A percentile compares a stretch with the other conserved stretches of the same genome.
These are phyloP conservation scores for Ogataea allantospora DNA, from an alignment of 805 yeast genomes.

Conservation along the genomic window DNA sequence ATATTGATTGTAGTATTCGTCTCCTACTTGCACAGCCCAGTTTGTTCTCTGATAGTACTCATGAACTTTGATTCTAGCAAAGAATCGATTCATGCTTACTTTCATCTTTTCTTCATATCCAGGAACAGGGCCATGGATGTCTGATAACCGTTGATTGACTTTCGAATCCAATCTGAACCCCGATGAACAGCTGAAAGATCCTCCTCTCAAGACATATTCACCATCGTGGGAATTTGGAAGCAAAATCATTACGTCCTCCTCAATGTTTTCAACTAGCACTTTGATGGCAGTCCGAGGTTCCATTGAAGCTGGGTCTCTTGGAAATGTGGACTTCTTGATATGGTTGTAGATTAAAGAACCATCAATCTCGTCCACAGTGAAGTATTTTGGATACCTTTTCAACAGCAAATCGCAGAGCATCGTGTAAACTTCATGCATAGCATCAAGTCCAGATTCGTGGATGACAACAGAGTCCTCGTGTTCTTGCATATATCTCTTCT, in stretches of 20 bases:
- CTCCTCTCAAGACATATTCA: conserved; percentile 59
- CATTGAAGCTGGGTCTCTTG: conserved; percentile 25
- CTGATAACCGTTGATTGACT: conserved; percentile 52
- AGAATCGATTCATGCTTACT: conserved; percentile 65
- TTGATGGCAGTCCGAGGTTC: conserved; percentile 16
- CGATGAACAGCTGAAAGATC: conserved; percentile 62
- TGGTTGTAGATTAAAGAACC: conserved; percentile 34
- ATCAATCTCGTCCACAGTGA: conserved; percentile 28
- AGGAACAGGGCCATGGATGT: conserved; percentile 72
- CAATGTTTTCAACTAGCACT: conserved; percentile 37
- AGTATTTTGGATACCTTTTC: conserved; percentile 54
- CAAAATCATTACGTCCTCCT: conserved; percentile 63
- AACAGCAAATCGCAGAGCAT: conserved; percentile 34
- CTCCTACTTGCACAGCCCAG: conserved; percentile 61
- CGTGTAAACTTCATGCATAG: conserved; percentile 52
- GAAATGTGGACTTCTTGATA: conserved; percentile 41
- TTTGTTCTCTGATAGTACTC: conserved; percentile 63
- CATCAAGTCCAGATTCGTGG: conserved; percentile 24
- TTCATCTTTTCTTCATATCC: conserved; percentile 55
- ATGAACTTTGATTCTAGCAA: conserved; percentile 50
- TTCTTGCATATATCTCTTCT: not conserved
- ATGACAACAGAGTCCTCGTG: not conserved
- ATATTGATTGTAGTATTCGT: conserved; percentile 43
- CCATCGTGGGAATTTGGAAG: conserved; percentile 38
- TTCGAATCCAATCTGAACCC: conserved; percentile 66